Percentiles rank a stretch among this genome's conserved stretches.
These are phyloP conservation scores for Themeda triandra DNA, from an alignment of 176 grass and related monocot species.

Conservation along the genomic window DNA sequence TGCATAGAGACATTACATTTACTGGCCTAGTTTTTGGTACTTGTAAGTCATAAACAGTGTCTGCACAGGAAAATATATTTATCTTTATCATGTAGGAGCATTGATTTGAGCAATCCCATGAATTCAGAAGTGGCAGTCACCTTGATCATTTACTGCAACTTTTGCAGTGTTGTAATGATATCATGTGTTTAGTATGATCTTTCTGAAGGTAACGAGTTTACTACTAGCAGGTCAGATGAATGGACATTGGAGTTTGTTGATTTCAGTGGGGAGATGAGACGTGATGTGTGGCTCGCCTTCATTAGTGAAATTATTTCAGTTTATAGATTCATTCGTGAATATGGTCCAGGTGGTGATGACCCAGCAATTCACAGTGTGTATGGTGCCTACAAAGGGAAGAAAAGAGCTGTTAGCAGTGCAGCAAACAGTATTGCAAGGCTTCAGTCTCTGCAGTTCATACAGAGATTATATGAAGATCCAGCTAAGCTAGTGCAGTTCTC, in stretches of 20 bases:
- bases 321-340: slow-evolving; percentile 84
- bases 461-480: slow-evolving; percentile 78
- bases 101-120: not conserved
- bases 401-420: slow-evolving; percentile 70
- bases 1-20: slow-evolving; percentile 7
- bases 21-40: not conserved
- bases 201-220: slow-evolving; percentile 27
- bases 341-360: slow-evolving; percentile 69
- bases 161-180: slow-evolving; percentile 22
- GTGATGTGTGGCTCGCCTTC: slow-evolving; percentile 90
- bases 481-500: slow-evolving; percentile 84
- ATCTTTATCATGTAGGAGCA: not conserved
- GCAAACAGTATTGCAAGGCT: slow-evolving; percentile 85
- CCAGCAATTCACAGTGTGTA: slow-evolving; percentile 78
- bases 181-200: not conserved
- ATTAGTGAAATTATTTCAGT: slow-evolving; percentile 85
- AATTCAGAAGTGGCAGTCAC: not conserved
- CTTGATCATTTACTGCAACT: slow-evolving; percentile 11
- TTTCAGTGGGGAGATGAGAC: slow-evolving; percentile 90
- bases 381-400: slow-evolving; percentile 76
- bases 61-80: slow-evolving; percentile 10
- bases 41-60: not conserved
- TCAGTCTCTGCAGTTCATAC: slow-evolving; percentile 91
- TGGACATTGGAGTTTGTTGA: slow-evolving; percentile 98
- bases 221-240: slow-evolving; percentile 60